Conservation (phyloP, 2,329 filamentous ascomycete genomes). For the Monilinia polystroma region DNA sequence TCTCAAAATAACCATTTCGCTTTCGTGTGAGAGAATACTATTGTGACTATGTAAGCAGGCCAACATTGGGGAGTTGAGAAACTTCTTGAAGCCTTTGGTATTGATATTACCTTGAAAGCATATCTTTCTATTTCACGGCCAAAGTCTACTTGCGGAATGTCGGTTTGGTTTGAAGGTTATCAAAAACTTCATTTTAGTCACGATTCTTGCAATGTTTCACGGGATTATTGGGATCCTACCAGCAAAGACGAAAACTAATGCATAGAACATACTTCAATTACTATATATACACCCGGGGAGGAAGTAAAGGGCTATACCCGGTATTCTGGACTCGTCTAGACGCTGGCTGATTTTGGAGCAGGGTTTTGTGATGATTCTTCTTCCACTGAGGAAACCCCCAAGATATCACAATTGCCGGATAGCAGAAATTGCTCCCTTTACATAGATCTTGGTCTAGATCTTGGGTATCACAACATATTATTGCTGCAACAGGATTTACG, state of each 20-base stretch:
- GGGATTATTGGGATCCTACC: not conserved
- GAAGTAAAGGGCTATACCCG: slow-evolving; percentile 9
- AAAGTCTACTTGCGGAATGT: not conserved
- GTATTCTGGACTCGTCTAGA: slow-evolving; percentile 11
- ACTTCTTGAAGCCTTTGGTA: not conserved
- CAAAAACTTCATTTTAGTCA: not conserved
- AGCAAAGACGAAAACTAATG: not conserved
- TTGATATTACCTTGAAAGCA: not conserved
- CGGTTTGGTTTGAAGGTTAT: not conserved
- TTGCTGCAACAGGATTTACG: slow-evolving; percentile 7
- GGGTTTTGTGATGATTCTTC: not conserved
- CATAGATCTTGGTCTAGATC: slow-evolving; percentile 16
- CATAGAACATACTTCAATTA: not conserved
- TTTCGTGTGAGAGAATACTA: not conserved
- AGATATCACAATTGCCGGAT: not conserved
- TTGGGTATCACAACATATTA: slow-evolving; percentile 12
- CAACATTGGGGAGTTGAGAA: not conserved
- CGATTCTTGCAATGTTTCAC: not conserved
- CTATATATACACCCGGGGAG: not conserved
- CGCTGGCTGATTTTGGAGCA: slow-evolving; percentile 5
- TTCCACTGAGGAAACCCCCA: not conserved
- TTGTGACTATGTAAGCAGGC: not conserved
- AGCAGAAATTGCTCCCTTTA: slow-evolving; percentile 1
- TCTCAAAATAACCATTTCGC: not conserved
- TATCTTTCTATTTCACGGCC: not conserved